Conservation (phyloP, 2,329 filamentous ascomycete genomes). For the Lachnellula cervina region DNA sequence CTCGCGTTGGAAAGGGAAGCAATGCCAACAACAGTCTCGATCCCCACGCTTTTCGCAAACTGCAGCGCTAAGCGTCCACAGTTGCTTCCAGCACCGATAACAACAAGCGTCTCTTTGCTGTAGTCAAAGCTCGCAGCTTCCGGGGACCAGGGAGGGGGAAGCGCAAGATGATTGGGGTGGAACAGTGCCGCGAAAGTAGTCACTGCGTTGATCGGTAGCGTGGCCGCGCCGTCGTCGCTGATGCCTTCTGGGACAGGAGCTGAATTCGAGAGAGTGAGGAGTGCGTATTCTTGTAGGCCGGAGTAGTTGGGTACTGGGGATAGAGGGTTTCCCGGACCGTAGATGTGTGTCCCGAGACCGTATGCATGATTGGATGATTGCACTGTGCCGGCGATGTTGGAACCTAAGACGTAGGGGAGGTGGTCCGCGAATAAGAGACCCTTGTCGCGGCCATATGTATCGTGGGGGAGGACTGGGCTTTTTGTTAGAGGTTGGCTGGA, state of each 20-base stretch:
- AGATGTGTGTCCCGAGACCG: constrained; percentile 30
- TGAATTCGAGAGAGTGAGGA: constrained; percentile 28
- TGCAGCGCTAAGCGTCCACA: constrained; percentile 32
- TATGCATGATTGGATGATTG: constrained; percentile 27
- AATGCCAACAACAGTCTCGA: constrained; percentile 37
- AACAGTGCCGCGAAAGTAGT: constrained; percentile 35
- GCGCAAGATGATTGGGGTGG: constrained; percentile 2
- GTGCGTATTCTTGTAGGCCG: constrained; percentile 36
- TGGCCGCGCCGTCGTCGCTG: constrained; percentile 34
- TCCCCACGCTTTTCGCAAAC: constrained; percentile 30
- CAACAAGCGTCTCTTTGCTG: constrained; percentile 19
- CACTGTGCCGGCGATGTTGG: constrained; percentile 34
- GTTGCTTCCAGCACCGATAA: constrained; percentile 34
- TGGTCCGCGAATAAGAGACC: constrained; percentile 33
- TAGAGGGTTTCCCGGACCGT: background rate
- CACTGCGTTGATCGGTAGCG: constrained; percentile 34
- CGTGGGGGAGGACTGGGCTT: constrained; percentile 6
- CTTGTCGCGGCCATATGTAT: constrained; percentile 3
- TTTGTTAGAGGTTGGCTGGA: background rate
- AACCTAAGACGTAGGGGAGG: constrained; percentile 32
- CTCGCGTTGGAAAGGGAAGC: constrained; percentile 27
- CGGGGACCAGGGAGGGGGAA: constrained; percentile 1
- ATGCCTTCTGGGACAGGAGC: constrained; percentile 33
- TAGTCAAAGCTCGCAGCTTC: background rate
- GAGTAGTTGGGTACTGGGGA: background rate